phyloP scores from a whole-genome alignment of 331 rosid genomes.

The Malus hybrid region DNA sequence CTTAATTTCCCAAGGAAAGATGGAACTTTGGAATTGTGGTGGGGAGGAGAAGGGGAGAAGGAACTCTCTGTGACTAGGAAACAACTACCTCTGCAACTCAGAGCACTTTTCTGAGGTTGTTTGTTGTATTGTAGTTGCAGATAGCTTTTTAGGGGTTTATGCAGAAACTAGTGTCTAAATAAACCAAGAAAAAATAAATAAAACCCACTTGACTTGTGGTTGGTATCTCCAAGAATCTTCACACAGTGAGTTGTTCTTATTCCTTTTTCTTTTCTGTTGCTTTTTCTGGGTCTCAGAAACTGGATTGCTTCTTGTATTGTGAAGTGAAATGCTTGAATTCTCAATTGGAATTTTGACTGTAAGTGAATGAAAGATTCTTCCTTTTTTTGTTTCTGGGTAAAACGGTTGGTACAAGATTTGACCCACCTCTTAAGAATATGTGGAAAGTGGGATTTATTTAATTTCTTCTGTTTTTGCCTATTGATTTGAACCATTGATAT shows the following conservation, averaged over 20 bases:
- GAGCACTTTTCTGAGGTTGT: background rate
- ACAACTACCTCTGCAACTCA: too few relatives aligned
- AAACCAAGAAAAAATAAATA: too few relatives aligned
- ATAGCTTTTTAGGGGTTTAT: too few relatives aligned
- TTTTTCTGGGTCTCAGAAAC: background rate
- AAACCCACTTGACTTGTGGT: slow-evolving; percentile 15
- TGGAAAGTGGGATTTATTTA: slow-evolving; percentile 13
- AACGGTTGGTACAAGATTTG: background rate
- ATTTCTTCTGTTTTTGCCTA: background rate
- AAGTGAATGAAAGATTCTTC: background rate
- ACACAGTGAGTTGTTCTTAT: slow-evolving; percentile 15
- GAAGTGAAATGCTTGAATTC: background rate
- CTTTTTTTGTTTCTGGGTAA: too few relatives aligned
- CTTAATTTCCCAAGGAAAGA: background rate
- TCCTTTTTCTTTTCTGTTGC: background rate
- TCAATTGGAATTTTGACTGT: background rate
- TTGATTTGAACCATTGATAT: slow-evolving; percentile 14
- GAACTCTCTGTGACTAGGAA: background rate
- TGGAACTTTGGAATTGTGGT: slow-evolving; percentile 1
- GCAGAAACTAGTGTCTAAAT: too few relatives aligned
- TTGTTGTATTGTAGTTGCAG: too few relatives aligned
- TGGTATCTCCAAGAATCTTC: slow-evolving; percentile 62
- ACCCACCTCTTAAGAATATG: slow-evolving; percentile 13
- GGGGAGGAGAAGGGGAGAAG: background rate
- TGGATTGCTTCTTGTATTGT: background rate